A percentile compares a stretch with the other conserved stretches of the same genome.
Conservation (phyloP, 495 filamentous ascomycete species). For the Podospora appendiculata region DNA sequence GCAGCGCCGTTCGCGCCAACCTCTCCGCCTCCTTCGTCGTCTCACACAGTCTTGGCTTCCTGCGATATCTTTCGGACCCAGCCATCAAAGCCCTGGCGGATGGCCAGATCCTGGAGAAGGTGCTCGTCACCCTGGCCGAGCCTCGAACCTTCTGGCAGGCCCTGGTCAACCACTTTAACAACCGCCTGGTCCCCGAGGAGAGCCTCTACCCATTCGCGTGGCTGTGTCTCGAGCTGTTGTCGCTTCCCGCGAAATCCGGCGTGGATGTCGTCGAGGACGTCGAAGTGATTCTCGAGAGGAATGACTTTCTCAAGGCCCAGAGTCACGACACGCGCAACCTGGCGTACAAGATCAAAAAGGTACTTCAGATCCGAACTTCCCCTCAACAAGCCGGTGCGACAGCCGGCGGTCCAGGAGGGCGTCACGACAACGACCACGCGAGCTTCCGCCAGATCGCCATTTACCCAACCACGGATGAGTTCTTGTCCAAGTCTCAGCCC, state of each 20-base stretch:
- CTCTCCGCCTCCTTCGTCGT: slow-evolving; percentile 46
- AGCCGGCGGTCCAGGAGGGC: slow-evolving; percentile 49
- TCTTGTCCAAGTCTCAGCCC: slow-evolving; percentile 47
- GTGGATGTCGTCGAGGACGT: slow-evolving; percentile 24
- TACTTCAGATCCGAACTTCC: slow-evolving; percentile 6
- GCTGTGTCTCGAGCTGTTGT: slow-evolving; percentile 51
- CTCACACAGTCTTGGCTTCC: slow-evolving; percentile 22
- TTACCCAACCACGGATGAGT: slow-evolving; percentile 61
- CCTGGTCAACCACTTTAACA: slow-evolving; percentile 36
- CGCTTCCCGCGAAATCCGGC: slow-evolving; percentile 24
- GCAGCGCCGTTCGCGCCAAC: slow-evolving; percentile 41
- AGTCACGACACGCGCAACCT: slow-evolving; percentile 16
- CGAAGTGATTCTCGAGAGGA: slow-evolving; percentile 20
- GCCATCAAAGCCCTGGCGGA: slow-evolving; percentile 44
- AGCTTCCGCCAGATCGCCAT: slow-evolving; percentile 58
- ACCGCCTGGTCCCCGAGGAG: slow-evolving; percentile 27
- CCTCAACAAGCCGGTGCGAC: background rate
- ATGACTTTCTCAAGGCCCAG: slow-evolving; percentile 24
- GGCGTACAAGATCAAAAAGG: slow-evolving; percentile 22
- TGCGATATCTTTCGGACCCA: slow-evolving; percentile 32
- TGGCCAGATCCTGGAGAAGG: slow-evolving; percentile 46
- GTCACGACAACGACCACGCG: slow-evolving; percentile 70
- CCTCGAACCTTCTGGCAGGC: slow-evolving; percentile 57
- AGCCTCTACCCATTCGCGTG: slow-evolving; percentile 47
- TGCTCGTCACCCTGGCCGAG: slow-evolving; percentile 46